phyloP scores from a whole-genome alignment of 352 stramenopile genomes.

The Saprolegnia diclina region DNA sequence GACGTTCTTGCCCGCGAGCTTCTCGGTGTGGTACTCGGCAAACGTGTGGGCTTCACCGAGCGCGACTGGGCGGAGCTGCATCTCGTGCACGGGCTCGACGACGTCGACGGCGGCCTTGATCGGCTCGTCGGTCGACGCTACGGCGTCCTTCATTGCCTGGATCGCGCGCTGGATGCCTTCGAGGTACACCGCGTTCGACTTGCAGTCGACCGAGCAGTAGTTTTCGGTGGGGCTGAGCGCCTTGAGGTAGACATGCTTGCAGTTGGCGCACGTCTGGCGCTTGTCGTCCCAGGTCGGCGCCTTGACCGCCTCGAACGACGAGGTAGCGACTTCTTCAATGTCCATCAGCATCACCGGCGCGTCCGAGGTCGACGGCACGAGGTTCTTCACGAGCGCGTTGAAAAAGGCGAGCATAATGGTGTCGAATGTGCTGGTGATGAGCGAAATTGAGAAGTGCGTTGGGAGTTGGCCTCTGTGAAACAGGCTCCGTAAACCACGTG shows the following conservation, averaged over 20 bases:
- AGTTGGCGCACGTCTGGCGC: slow-evolving; percentile 79
- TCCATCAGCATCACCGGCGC: neutral
- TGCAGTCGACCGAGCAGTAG: slow-evolving; percentile 86
- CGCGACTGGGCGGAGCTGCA: neutral
- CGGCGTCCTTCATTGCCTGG: slow-evolving; percentile 62
- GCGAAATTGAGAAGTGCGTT: slow-evolving; percentile 1
- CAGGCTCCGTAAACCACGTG: neutral
- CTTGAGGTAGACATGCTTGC: slow-evolving; percentile 80
- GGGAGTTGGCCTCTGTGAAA: neutral
- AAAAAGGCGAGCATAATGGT: slow-evolving; percentile 12
- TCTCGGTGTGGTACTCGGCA: slow-evolving; percentile 65
- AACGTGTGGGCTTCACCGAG: slow-evolving; percentile 42
- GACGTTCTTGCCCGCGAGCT: slow-evolving; percentile 16
- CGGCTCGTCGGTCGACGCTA: slow-evolving; percentile 36
- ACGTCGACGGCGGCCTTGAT: neutral
- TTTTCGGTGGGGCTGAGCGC: slow-evolving; percentile 61
- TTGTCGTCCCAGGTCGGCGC: slow-evolving; percentile 83
- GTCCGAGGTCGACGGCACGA: slow-evolving; percentile 14
- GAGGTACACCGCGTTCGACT: slow-evolving; percentile 79
- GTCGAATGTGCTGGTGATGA: neutral
- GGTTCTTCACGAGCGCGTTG: slow-evolving; percentile 7
- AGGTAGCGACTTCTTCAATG: neutral
- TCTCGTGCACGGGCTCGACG: neutral
- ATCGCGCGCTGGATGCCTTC: slow-evolving; percentile 78
- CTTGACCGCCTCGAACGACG: neutral